These are phyloP conservation scores for Xylariaceae sp. DNA, from an alignment of 2,329 filamentous ascomycete species.

Conservation along the genomic window DNA sequence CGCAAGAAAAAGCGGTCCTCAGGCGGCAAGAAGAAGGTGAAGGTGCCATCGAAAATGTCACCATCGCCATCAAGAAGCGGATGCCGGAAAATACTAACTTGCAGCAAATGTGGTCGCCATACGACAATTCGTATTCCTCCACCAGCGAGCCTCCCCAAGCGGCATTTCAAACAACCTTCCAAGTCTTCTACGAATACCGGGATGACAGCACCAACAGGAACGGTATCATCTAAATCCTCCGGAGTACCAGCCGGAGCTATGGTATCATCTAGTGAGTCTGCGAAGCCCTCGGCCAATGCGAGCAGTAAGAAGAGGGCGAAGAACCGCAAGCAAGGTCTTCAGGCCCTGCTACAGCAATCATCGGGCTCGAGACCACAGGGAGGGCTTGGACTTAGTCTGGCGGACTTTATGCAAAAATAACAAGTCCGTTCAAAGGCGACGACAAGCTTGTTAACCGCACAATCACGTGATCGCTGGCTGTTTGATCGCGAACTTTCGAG, in stretches of 20 bases:
- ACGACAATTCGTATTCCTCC: slow-evolving; percentile 39
- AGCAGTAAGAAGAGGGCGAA: slow-evolving; percentile 62
- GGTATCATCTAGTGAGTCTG: slow-evolving; percentile 26
- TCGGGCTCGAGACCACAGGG: slow-evolving; percentile 31
- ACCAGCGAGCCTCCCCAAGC: slow-evolving; percentile 30
- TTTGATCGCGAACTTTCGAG: slow-evolving; percentile 3
- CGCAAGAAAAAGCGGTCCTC: slow-evolving; percentile 34
- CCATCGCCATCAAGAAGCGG: neutral
- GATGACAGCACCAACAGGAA: neutral
- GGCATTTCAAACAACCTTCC: slow-evolving; percentile 24
- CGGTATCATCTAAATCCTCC: neutral
- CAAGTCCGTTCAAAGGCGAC: neutral
- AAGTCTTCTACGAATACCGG: slow-evolving; percentile 16
- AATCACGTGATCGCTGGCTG: neutral
- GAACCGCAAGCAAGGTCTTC: slow-evolving; percentile 59
- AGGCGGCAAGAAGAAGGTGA: neutral
- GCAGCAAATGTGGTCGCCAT: slow-evolving; percentile 40
- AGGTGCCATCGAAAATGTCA: slow-evolving; percentile 1
- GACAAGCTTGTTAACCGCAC: neutral
- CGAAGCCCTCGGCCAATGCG: slow-evolving; percentile 42
- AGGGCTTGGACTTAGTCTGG: slow-evolving; percentile 45
- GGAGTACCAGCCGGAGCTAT: slow-evolving; percentile 1
- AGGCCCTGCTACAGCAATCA: slow-evolving; percentile 54
- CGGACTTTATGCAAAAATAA: slow-evolving; percentile 47
- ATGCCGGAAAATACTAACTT: slow-evolving; percentile 38